Evolutionary conservation across 2,329 filamentous ascomycete species (phyloP), one percentile per base, ranked within the genome.

Genomic region (Botryotinia globosa): DNA sequence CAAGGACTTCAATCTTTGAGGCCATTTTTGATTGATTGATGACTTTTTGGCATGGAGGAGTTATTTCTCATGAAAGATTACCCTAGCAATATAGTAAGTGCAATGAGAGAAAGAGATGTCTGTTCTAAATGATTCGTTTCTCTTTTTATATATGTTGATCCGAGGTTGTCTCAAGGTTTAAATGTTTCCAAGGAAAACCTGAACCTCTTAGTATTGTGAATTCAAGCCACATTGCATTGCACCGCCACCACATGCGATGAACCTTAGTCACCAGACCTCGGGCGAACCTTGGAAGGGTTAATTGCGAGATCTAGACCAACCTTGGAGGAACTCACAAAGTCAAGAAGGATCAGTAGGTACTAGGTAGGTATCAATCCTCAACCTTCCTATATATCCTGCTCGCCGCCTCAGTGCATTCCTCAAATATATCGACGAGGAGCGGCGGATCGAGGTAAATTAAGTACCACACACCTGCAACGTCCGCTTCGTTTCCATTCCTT

Each of bases 1-100:
- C 71, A 42, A 72, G 62, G 32, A 45, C 16, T 48, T 73, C 39
- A 18, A 73, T 71, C 25, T 73, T 73, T 45, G 68, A 56, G 56
- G 69, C 25, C 72, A 72, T 72, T 8, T 34, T 39, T 59, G 29
- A 72, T 48, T 45, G 56, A 63, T 25, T n/a, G 54, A 44, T 34
- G 9, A 18, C 16, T 25, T 62, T 39, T 25, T 32, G 16, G 59
- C 34, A 34, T 48, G 20, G 4, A 51, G 22, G 44, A 34, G 9
- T 25, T 42, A 1, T 59, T 69, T 16, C 44, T 37, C 39, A 7
- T 20, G 3, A 54, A 70, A 34, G 32, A 42, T 2, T 9, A 5
- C 12, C 45, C 56, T 10, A 3, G 29, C 32, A 32, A 9, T 25
- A 56, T 22, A 34, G 29, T 67, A 22, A 42, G 16, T 56, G 48